Conservation (phyloP, 768 basidiomycete genomes). For the Udeniomyces megalosporus region DNA sequence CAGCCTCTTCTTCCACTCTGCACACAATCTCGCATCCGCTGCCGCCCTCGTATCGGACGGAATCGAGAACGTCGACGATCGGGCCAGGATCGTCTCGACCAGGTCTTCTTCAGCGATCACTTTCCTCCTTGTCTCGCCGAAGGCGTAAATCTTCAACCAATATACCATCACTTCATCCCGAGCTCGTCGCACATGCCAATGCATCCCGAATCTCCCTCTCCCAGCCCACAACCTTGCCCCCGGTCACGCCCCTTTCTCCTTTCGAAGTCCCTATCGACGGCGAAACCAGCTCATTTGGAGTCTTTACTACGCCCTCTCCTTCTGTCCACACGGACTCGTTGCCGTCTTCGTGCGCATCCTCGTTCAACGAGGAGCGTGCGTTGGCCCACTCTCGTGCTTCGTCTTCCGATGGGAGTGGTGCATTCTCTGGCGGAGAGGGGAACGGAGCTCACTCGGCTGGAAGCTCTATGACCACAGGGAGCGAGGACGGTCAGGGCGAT, state of each 20-base stretch:
- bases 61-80: background rate
- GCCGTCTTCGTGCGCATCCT: no score
- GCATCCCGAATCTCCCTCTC: background rate
- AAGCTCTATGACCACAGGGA: background rate
- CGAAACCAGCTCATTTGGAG: no score
- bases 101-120: conserved; percentile 2
- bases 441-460: background rate
- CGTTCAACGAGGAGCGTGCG: background rate
- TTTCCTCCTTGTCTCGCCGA: conserved; percentile 9
- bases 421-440: background rate
- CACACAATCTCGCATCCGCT: background rate
- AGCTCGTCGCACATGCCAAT: background rate
- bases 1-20: background rate
- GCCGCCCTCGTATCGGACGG: background rate
- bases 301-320: no score
- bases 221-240: background rate
- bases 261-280: conserved; percentile 6
- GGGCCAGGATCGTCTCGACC: background rate
- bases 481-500: background rate
- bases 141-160: background rate
- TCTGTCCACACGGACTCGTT: no score
- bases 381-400: background rate
- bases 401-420: background rate
- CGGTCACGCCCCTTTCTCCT: conserved; percentile 2
- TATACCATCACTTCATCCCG: background rate